Evolutionary conservation across 352 stramenopile genomes (phyloP).

Genomic region (Phytopythium sindhum): DNA sequence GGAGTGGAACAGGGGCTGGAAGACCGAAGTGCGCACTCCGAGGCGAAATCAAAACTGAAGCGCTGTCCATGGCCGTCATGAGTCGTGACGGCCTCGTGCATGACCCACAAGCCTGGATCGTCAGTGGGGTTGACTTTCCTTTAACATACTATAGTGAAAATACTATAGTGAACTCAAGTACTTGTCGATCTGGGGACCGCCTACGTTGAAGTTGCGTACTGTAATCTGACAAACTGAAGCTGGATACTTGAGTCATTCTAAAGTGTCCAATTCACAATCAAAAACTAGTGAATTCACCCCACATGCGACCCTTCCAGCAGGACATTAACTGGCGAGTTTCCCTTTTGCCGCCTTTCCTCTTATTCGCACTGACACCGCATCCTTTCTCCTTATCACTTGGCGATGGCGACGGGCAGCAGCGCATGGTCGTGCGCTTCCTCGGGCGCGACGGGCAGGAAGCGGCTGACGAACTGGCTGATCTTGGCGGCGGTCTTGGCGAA

Average conservation of each 20-base stretch:
- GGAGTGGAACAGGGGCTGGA: too few species aligned
- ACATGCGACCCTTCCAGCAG: not conserved
- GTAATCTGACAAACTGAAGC: too few species aligned
- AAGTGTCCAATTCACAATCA: not conserved
- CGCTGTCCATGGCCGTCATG: too few species aligned
- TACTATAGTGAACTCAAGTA: too few species aligned
- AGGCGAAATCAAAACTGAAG: not conserved
- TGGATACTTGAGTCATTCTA: not conserved
- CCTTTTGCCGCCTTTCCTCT: not conserved
- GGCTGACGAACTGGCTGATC: constrained; percentile 66
- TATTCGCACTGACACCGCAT: too few species aligned
- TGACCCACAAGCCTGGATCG: not conserved
- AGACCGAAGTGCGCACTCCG: not conserved
- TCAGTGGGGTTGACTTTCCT: not conserved
- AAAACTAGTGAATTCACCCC: too few species aligned
- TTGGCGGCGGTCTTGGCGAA: constrained; percentile 54
- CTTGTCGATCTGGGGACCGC: too few species aligned
- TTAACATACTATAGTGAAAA: too few species aligned
- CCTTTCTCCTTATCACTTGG: not conserved
- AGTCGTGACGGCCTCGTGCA: not conserved
- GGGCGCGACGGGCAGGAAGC: constrained; percentile 58
- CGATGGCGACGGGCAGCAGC: not conserved
- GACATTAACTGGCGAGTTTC: not conserved
- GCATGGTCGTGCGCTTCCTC: constrained; percentile 41
- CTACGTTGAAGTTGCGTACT: not conserved